A percentile compares a stretch with the other conserved stretches of the same genome.
These are phyloP conservation scores for Penicillium paxilli DNA, from an alignment of 495 filamentous ascomycete genomes.

Conservation along the genomic window DNA sequence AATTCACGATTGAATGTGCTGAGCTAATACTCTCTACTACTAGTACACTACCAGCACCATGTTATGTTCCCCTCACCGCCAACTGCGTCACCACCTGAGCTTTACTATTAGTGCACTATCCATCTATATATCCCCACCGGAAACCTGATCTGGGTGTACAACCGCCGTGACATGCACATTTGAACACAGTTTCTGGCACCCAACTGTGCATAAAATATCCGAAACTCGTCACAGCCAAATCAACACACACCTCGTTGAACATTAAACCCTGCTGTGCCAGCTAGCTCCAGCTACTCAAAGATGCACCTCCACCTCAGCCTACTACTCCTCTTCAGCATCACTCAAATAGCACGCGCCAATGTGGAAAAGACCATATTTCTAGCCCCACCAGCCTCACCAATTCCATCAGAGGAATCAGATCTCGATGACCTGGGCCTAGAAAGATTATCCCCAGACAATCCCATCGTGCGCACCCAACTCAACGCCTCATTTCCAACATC, in stretches of 20 bases:
- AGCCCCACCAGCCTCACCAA: conserved; percentile 55
- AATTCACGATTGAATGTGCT: too few relatives aligned
- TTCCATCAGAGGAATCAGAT: conserved; percentile 56
- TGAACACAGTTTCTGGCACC: too few relatives aligned
- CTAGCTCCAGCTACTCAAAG: background rate
- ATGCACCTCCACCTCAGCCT: conserved; percentile 14
- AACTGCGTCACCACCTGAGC: conserved; percentile 3
- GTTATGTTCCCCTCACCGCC: conserved; percentile 16
- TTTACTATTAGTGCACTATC: too few relatives aligned
- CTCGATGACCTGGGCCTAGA: conserved; percentile 67
- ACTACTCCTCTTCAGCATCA: conserved; percentile 21
- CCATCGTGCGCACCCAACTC: conserved; percentile 59
- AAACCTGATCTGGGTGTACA: too few relatives aligned
- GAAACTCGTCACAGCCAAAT: background rate
- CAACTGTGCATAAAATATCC: background rate
- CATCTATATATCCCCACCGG: too few relatives aligned
- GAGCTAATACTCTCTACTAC: too few relatives aligned
- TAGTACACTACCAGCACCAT: too few relatives aligned
- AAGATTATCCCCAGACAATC: conserved; percentile 56
- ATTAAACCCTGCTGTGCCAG: conserved; percentile 10
- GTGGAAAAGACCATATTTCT: conserved; percentile 91
- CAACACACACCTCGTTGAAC: background rate
- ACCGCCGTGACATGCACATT: too few relatives aligned
- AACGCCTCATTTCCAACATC: conserved; percentile 64
- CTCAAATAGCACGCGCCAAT: conserved; percentile 55